Percentiles rank a stretch among this genome's conserved stretches.
phyloP scores from a whole-genome alignment of 345 rosid species.

The Eucalyptus albens region DNA sequence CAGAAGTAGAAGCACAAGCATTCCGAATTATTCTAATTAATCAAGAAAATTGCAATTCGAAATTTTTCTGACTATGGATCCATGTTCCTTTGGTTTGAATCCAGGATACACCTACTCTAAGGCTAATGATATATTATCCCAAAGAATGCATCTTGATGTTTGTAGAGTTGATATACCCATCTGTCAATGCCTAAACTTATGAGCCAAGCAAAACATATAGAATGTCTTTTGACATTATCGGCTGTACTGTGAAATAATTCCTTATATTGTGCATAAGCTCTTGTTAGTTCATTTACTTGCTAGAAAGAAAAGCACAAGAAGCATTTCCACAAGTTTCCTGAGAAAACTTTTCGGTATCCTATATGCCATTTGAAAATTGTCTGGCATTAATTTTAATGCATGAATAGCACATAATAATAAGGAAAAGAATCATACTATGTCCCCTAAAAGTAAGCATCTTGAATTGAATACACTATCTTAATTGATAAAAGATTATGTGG shows the following conservation, averaged over 20 bases:
- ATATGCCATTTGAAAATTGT: background rate
- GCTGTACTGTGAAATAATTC: background rate
- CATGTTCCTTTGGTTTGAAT: background rate
- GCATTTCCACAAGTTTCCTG: background rate
- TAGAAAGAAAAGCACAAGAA: background rate
- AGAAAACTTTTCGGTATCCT: background rate
- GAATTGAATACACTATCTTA: background rate
- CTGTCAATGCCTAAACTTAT: background rate
- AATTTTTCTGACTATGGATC: background rate
- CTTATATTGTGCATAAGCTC: background rate
- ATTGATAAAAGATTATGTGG: background rate
- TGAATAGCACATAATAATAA: background rate
- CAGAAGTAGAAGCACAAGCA: background rate
- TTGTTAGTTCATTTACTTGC: background rate
- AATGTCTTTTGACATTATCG: background rate
- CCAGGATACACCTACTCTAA: background rate
- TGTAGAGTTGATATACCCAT: background rate
- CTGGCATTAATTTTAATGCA: background rate
- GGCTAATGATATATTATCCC: background rate
- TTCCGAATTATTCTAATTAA: fast-evolving
- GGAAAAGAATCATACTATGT: background rate
- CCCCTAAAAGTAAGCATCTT: background rate
- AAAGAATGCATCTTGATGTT: background rate
- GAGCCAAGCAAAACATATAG: background rate
- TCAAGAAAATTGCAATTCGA: background rate